These are phyloP conservation scores for Liquidambar formosana DNA, from an alignment of 164 flowering plant species.

Conservation along the genomic window DNA sequence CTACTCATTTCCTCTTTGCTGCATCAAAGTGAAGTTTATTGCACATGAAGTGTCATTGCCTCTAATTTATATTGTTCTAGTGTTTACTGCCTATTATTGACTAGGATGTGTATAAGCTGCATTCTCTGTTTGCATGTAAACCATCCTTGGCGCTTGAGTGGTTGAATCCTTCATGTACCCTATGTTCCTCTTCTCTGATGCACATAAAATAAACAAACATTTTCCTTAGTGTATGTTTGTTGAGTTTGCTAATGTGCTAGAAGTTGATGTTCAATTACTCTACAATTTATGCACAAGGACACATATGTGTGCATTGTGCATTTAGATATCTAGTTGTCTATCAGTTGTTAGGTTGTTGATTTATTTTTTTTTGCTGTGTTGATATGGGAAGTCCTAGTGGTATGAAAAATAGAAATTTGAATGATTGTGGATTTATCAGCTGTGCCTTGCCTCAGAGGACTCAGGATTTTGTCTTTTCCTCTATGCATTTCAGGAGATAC, in stretches of 20 bases:
- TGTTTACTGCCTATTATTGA: neutral
- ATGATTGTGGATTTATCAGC: neutral
- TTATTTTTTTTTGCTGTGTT: neutral
- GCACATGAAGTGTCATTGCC: neutral
- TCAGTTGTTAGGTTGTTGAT: neutral
- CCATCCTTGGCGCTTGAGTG: neutral
- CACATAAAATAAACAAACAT: neutral
- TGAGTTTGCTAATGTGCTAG: neutral
- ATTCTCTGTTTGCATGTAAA: neutral
- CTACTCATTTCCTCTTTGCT: too few species aligned
- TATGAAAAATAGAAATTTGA: neutral
- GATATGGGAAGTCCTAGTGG: neutral
- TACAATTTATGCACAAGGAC: neutral
- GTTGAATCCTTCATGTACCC: neutral
- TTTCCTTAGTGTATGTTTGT: neutral
- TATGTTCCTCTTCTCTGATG: neutral
- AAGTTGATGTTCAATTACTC: neutral
- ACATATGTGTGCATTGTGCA: neutral
- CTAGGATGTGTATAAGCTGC: neutral
- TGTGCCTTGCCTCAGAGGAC: neutral
- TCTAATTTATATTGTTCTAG: neutral
- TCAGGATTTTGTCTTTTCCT: constrained; percentile 5
- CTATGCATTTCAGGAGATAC: constrained; percentile 73
- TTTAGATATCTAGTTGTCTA: neutral
- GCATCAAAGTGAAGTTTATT: too few species aligned